These are phyloP conservation scores for Tremella fuciformis DNA, from an alignment of 768 basidiomycete genomes.

Conservation along the genomic window DNA sequence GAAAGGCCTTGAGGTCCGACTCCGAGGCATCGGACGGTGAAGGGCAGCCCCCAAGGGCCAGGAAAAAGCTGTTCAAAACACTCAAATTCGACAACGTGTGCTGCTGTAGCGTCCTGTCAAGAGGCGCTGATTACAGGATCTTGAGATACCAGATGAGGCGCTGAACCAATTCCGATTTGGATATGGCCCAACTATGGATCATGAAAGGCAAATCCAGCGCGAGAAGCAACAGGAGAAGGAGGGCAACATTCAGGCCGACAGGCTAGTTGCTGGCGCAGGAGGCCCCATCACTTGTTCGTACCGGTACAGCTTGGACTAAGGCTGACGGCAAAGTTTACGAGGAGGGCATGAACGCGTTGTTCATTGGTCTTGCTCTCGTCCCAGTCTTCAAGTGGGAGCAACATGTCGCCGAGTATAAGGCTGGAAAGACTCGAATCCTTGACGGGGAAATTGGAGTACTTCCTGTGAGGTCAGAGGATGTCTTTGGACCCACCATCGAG, in stretches of 20 bases:
- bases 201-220: not conserved
- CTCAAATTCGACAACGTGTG: constrained; percentile 12
- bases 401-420: constrained; percentile 25
- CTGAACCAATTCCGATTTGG: not conserved
- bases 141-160: not conserved
- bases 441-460: not conserved
- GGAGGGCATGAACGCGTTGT: constrained; percentile 28
- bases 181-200: not conserved
- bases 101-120: not conserved
- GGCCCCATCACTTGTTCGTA: constrained; percentile 14
- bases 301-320: constrained; percentile 17
- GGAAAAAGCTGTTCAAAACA: constrained; percentile 12
- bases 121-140: constrained; percentile 1
- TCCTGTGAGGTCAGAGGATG: not conserved
- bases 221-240: constrained; percentile 16
- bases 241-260: constrained; percentile 11
- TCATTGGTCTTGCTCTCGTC: constrained; percentile 20
- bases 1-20: too few species aligned
- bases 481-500: not conserved
- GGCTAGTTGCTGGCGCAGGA: constrained; percentile 28
- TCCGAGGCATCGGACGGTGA: too few species aligned
- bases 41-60: constrained; percentile 5
- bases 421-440: constrained; percentile 6
- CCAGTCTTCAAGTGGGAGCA: constrained; percentile 35
- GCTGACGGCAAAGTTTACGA: constrained; percentile 23